Evolutionary conservation across 257 asterid species (phyloP), one percentile per base, ranked within the genome.

Genomic region (Cynanchum wilfordii): DNA sequence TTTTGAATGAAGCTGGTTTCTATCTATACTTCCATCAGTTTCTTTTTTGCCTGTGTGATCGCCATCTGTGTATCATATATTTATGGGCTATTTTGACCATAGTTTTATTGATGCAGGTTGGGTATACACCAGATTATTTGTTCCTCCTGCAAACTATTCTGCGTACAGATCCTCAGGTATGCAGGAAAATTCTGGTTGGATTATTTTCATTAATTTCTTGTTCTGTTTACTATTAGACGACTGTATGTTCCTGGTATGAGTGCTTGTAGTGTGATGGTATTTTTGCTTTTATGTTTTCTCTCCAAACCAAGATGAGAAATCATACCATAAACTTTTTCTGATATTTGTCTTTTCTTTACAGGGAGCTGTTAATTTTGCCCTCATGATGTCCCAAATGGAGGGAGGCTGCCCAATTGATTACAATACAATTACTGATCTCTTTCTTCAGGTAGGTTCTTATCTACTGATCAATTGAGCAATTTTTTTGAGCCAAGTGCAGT

Each of bases 371-470:
- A 95, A 95, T 83, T 95, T 95, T 87, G 93, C 99, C 59, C 96
- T 92, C 69, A 95, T 95, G 99, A 92, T 95, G 99, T 95, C 99
- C 70, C 99, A 95, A 89, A 95, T 95, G 99, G 99, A 95, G 82
- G 98, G 99, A 75, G 98, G 99, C 22, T 95, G 99, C 70, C 99
- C 99, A 8, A 86, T 95, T 79, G 99, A 95, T 82, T 95, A 89
- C 90, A 95, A 95, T 80, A 95, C 99, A 71, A 95, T 95, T 72
- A 92, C 98, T 0, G 99, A 95, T 87, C 96, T 95, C 73, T 95
- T 95, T 82, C 98, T 95, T 74, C 99, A 95, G 98, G 99, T 92
- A 44, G 77, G 77, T 27, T 74, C 36, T 56, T 65, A 38, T 36
- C 38, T 3, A 16, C 66, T 69, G 38, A 52, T 45, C 38, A 63